phyloP scores from a whole-genome alignment of 371 early-diverging fungal species.

The Apophysomyces ossiformis region DNA sequence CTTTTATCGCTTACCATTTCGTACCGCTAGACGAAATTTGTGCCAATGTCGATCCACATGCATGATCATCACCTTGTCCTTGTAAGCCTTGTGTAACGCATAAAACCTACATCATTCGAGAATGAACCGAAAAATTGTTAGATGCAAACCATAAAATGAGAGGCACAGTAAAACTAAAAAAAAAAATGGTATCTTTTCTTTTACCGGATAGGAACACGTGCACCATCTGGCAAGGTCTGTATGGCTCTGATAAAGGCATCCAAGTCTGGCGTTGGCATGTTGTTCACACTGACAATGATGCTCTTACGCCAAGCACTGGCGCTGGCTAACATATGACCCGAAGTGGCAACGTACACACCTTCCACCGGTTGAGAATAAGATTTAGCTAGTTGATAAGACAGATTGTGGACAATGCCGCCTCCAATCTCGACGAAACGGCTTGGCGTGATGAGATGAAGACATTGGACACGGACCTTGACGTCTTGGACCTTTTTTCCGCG shows the following conservation, averaged over 20 bases:
- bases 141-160: not conserved
- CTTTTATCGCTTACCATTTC: slow-evolving; percentile 63
- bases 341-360: slow-evolving; percentile 83
- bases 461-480: slow-evolving; percentile 66
- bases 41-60: slow-evolving; percentile 87
- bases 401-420: slow-evolving; percentile 81
- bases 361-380: slow-evolving; percentile 72
- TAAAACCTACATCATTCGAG: slow-evolving; percentile 53
- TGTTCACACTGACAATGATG: slow-evolving; percentile 72
- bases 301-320: slow-evolving; percentile 70
- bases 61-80: slow-evolving; percentile 78
- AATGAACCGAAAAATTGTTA: not conserved
- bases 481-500: slow-evolving; percentile 68
- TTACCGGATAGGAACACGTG: slow-evolving; percentile 73
- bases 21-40: slow-evolving; percentile 70
- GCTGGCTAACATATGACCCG: slow-evolving; percentile 71
- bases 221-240: slow-evolving; percentile 73
- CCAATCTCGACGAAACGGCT: slow-evolving; percentile 80
- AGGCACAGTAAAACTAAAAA: not conserved
- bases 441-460: slow-evolving; percentile 80
- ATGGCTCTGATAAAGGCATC: slow-evolving; percentile 78
- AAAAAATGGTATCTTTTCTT: not conserved
- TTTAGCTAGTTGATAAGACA: slow-evolving; percentile 86
- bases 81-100: slow-evolving; percentile 69
- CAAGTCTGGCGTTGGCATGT: slow-evolving; percentile 75